Conservation (phyloP, 2,329 filamentous ascomycete species). For the Cladosporium velox region DNA sequence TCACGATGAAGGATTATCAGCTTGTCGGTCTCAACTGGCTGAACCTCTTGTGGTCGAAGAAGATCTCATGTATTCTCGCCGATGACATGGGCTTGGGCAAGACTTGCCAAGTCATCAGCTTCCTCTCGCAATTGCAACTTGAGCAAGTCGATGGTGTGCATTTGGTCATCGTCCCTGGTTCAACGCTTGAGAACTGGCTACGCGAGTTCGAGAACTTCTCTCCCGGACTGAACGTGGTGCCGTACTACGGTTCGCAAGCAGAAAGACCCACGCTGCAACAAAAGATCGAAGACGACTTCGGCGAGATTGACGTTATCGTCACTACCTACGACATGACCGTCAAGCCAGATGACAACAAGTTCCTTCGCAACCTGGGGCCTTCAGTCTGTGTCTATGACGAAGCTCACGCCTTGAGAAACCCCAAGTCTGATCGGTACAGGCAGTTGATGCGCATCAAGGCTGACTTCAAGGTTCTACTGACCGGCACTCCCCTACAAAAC, state of each 20-base stretch:
- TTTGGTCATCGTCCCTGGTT: constrained; percentile 86
- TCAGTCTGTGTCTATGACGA: constrained; percentile 81
- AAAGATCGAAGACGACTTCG: constrained; percentile 63
- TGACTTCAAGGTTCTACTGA: constrained; percentile 82
- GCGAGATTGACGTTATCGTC: constrained; percentile 68
- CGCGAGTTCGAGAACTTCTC: constrained; percentile 88
- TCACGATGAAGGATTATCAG: constrained; percentile 89
- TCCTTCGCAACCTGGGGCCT: constrained; percentile 59
- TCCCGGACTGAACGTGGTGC: constrained; percentile 69
- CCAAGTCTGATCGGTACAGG: constrained; percentile 76
- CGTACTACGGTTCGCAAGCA: constrained; percentile 70
- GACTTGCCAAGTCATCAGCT: constrained; percentile 93
- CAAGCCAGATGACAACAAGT: constrained; percentile 63
- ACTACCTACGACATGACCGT: constrained; percentile 70
- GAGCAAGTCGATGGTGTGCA: constrained; percentile 69
- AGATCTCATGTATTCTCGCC: constrained; percentile 85
- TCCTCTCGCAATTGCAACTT: constrained; percentile 80
- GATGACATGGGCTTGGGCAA: constrained; percentile 97
- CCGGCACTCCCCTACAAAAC: constrained; percentile 90
- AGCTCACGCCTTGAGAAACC: constrained; percentile 90
- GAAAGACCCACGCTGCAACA: constrained; percentile 70
- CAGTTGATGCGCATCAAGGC: constrained; percentile 76
- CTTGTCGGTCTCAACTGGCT: constrained; percentile 95
- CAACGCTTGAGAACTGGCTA: constrained; percentile 94
- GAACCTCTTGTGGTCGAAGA: constrained; percentile 74